These are phyloP conservation scores for Trypanosoma mega DNA, from an alignment of 208 protist species.

Conservation along the genomic window DNA sequence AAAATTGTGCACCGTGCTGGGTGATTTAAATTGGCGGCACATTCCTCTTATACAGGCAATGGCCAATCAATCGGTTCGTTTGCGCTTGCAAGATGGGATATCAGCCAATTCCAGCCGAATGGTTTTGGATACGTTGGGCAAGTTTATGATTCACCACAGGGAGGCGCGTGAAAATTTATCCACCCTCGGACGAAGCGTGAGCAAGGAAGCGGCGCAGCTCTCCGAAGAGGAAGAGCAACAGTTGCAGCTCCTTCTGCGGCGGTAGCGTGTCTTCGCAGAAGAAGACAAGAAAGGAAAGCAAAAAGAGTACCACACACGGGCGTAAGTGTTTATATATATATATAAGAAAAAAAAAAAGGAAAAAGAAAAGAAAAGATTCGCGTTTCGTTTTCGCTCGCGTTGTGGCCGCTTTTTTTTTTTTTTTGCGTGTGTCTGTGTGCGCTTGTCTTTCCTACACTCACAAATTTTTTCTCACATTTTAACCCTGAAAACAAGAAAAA, in stretches of 20 bases:
- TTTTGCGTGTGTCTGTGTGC: too few species aligned
- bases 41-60: constrained; percentile 46
- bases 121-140: constrained; percentile 63
- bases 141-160: constrained; percentile 46
- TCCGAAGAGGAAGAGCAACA: constrained; percentile 67
- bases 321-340: too few species aligned
- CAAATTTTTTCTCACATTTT: too few species aligned
- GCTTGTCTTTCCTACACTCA: too few species aligned
- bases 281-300: too few species aligned
- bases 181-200: constrained; percentile 60
- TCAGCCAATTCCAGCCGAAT: constrained; percentile 38
- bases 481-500: too few species aligned
- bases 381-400: too few species aligned
- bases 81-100: constrained; percentile 38
- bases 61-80: constrained; percentile 37
- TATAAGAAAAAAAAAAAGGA: too few species aligned
- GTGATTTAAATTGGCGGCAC: constrained; percentile 46
- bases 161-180: constrained; percentile 52
- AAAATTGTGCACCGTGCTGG: constrained; percentile 62
- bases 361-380: too few species aligned
- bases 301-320: too few species aligned
- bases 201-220: constrained; percentile 60
- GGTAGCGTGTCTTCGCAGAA: too few species aligned
- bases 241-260: constrained; percentile 43
- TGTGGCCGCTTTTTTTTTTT: too few species aligned